Base-by-base conservation (phyloP, 2,329 filamentous ascomycete genomes). In the Trichoderma gracile region DNA sequence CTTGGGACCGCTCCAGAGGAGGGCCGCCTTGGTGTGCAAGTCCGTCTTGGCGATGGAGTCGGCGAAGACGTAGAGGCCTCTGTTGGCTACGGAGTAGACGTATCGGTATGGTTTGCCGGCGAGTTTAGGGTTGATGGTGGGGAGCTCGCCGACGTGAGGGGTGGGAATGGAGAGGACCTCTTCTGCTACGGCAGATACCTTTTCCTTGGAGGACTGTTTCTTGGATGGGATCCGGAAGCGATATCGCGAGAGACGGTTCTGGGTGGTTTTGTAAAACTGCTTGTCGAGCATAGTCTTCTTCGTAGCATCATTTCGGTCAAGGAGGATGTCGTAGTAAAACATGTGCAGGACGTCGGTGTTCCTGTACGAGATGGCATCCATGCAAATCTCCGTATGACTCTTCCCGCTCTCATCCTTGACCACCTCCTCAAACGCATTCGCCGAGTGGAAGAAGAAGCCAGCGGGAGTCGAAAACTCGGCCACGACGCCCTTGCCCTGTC, bases 361-460 rank as follows among this genome's bases (percentile, higher is more conserved):
- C 0, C 85, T 80, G 71, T 89, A 93, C 58, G 84, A 78, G 33
- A 87, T 76, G 1, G 89, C 73, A 66, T 96, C 92, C 62, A 88
- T 86, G 33, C 87, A 78, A 19, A 95, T 80, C 65, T 87, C 80
- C 0, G 68, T 74, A 14, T 62, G 59, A 10, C 69, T 64, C 12
- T 71, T 64, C 2, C 72, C 72, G 0, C 73, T 69, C 1, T 80
- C 77, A 1, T 75, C 76, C 33, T 77, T 74, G 0, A 71, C 66
- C 0, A 70, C 68, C 67, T 91, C 84, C 70, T 94, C 90, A 73
- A 88, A 95, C 0, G 90, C 85, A 69, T 96, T 96, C 72, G 92
- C 80, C 0, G 85, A 86, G 76, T 96, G 92, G 74, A 96, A 96
- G 75, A 86, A 89, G 79, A 93, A 96, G 53, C 87, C 87, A 0